Base-by-base conservation (phyloP, 2,329 filamentous ascomycete species). In the Neofusicoccum sp. region DNA sequence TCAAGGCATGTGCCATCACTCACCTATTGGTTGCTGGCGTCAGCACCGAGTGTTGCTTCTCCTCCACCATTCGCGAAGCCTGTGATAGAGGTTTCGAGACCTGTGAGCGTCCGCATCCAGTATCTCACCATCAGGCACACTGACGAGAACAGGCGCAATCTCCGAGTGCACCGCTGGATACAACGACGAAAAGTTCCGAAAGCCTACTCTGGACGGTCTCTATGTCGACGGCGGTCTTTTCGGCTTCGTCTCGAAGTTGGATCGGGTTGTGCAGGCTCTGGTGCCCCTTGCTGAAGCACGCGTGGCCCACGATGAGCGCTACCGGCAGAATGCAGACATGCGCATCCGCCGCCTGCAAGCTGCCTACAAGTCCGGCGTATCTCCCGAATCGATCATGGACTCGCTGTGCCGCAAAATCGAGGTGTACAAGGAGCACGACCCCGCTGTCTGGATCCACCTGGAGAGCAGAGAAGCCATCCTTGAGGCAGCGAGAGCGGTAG, bases 21-120 rank as follows among this genome's bases (percentile, higher is more conserved):
- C 84, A 87, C 71, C 71, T 87, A 1, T 73, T 88, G 1, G 78
- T 87, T 39, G 75, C 79, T n/a, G 84, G 84, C 1, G 83, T 87
- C 9, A 87, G 84, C 0, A 86, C 84, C 1, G 84, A 87, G 71
- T 84, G 83, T 66, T 86, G 84, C 67, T 84, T 87, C 58, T 81
- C 81, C 7, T 84, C 83, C 0, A 85, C 84, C 0, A 76, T 84
- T 2, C 76, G 84, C 41, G 85, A 87, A 71, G 83, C 82, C 36
- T 84, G 83, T 63, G 85, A 87, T 67, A 80, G 85, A n/a, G 85
- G 85, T 0, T 87, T 85, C 66, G 83, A 87, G 68, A 85, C 82
- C 71, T 87, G 84, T 75, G 78, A 66, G 70, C 66, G 22, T 22
- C 22, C 22, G 22, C 22, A 22, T 22, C 22, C 22, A 22, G 22